Evolutionary conservation across 352 stramenopile genomes (phyloP).

Genomic region (Globisporangium radiosum): DNA sequence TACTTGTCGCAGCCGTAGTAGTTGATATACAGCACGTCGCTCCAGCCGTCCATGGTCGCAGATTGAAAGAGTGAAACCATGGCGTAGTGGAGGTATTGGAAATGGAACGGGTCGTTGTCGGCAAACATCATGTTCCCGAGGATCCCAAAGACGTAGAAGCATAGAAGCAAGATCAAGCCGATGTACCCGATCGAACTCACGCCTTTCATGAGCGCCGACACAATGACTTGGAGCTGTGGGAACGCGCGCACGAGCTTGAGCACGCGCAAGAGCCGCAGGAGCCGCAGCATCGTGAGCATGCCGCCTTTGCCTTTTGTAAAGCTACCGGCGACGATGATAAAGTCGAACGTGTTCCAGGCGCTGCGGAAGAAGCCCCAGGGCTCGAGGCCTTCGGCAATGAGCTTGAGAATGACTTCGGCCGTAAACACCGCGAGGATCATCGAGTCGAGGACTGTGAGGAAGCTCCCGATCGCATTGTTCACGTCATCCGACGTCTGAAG

Average conservation of each 20-base stretch:
- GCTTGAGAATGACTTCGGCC: slow-evolving; percentile 67
- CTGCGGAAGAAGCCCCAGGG: slow-evolving; percentile 74
- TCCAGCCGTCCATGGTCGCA: slow-evolving; percentile 88
- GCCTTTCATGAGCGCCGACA: slow-evolving; percentile 85
- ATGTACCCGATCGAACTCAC: slow-evolving; percentile 88
- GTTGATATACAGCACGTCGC: slow-evolving; percentile 87
- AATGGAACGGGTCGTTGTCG: slow-evolving; percentile 85
- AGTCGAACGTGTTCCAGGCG: slow-evolving; percentile 81
- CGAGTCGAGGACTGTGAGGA: slow-evolving; percentile 47
- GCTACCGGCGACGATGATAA: slow-evolving; percentile 77
- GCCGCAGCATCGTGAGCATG: slow-evolving; percentile 79
- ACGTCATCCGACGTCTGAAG: slow-evolving; percentile 63
- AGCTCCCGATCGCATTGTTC: slow-evolving; percentile 35
- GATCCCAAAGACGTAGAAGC: slow-evolving; percentile 90
- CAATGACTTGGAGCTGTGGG: slow-evolving; percentile 85
- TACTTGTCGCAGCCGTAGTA: slow-evolving; percentile 86
- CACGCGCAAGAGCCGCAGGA: slow-evolving; percentile 77
- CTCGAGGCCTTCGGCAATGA: slow-evolving; percentile 66
- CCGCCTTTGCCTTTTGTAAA: slow-evolving; percentile 57
- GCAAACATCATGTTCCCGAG: slow-evolving; percentile 88
- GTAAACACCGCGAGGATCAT: slow-evolving; percentile 75
- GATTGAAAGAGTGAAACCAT: slow-evolving; percentile 88
- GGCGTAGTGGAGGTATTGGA: slow-evolving; percentile 80
- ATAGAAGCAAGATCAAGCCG: slow-evolving; percentile 80
- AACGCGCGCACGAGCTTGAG: slow-evolving; percentile 86